A percentile compares a stretch with the other conserved stretches of the same genome.
phyloP scores from a whole-genome alignment of 2,329 filamentous ascomycete genomes.

The Xylariales sp. region DNA sequence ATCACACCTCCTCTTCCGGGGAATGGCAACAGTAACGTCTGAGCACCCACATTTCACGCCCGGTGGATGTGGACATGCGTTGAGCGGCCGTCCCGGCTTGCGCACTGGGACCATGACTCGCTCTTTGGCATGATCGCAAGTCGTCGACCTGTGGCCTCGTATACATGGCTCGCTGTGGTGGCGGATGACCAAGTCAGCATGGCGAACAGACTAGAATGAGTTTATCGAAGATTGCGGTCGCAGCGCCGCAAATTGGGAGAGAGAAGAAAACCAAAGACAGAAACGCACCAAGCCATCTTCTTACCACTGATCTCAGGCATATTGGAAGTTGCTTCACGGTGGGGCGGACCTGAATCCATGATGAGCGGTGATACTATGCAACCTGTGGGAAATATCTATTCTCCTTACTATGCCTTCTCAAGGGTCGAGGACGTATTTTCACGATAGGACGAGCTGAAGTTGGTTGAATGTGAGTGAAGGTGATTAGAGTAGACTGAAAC shows the following conservation, averaged over 20 bases:
- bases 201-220: neutral
- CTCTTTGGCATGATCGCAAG: constrained; percentile 8
- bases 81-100: constrained; percentile 9
- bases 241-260: too few species aligned
- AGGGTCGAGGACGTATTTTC: too few species aligned
- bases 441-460: too few species aligned
- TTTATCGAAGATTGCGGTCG: neutral
- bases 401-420: too few species aligned
- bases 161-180: constrained; percentile 10
- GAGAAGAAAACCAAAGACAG: neutral
- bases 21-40: constrained; percentile 8
- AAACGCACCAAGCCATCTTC: constrained; percentile 10
- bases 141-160: constrained; percentile 9
- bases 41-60: constrained; percentile 4
- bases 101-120: constrained; percentile 10
- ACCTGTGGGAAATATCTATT: too few species aligned
- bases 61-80: constrained; percentile 7
- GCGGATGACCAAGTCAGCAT: neutral
- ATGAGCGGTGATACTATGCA: too few species aligned
- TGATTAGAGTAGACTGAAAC: too few species aligned
- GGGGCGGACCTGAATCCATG: too few species aligned
- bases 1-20: constrained; percentile 9
- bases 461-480: too few species aligned
- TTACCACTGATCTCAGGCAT: constrained; percentile 10
- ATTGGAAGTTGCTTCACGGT: too few species aligned